Evolutionary conservation across 169 alveolate species (phyloP).

Genomic region (Plasmodium reichenowi): DNA sequence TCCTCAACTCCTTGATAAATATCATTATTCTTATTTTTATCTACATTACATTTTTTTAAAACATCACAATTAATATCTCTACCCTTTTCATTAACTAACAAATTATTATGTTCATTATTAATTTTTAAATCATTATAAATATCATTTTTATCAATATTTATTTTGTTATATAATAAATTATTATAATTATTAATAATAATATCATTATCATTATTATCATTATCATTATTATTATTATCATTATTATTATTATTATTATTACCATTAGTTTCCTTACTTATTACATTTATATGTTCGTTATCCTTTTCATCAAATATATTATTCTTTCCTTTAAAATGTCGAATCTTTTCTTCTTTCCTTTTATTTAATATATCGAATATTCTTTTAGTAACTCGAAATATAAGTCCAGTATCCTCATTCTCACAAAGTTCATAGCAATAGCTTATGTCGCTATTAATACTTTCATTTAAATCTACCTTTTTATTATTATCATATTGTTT

Average conservation of each 20-base stretch:
- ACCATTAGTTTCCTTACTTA: background rate
- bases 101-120: no score
- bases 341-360: constrained; percentile 26
- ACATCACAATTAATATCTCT: background rate
- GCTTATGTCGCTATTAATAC: constrained; percentile 58
- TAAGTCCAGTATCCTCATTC: constrained; percentile 67
- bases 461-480: constrained; percentile 46
- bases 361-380: constrained; percentile 35
- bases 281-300: background rate
- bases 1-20: background rate
- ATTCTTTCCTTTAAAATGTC: background rate
- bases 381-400: constrained; percentile 55
- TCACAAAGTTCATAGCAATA: constrained; percentile 56
- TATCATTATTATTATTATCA: background rate
- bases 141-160: no score
- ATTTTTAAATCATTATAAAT: no score
- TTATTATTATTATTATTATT: background rate
- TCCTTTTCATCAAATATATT: background rate
- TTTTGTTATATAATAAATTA: no score
- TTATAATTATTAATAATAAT: no score
- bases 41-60: background rate
- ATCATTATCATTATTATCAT: background rate
- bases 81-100: no score
- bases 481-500: constrained; percentile 17
- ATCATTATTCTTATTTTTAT: background rate